These are phyloP conservation scores for Fragilaria radians DNA, from an alignment of 108 stramenopile species.

Conservation along the genomic window DNA sequence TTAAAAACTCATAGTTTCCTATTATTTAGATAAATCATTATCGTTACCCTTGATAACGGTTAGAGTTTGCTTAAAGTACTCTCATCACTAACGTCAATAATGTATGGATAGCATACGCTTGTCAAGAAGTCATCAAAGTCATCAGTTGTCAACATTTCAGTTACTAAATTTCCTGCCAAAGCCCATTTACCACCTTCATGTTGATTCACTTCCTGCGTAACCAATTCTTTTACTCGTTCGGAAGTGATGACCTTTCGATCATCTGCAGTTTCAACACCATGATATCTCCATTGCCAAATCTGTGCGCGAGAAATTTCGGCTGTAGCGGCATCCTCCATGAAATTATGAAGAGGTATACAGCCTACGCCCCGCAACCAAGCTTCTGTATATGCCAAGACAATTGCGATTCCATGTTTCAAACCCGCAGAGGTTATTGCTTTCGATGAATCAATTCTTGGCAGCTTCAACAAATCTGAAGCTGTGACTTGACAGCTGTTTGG, in stretches of 20 bases:
- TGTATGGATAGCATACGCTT: conserved; percentile 79
- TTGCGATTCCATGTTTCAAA: conserved; percentile 68
- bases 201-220: conserved; percentile 51
- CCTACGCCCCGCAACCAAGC: conserved; percentile 91
- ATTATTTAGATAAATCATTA: no score
- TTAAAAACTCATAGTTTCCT: no score
- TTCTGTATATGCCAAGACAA: conserved; percentile 88
- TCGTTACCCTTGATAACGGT: no score
- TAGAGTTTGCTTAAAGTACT: no score
- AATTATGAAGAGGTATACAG: conserved; percentile 86
- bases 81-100: no score
- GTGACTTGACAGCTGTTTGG: conserved; percentile 56
- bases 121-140: conserved; percentile 83
- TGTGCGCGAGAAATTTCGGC: conserved; percentile 93
- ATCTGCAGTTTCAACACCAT: conserved; percentile 67
- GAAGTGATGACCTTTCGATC: conserved; percentile 54
- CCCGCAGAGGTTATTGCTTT: conserved; percentile 70
- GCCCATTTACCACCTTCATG: conserved; percentile 63
- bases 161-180: conserved; percentile 76
- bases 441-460: conserved; percentile 51
- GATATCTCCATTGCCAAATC: conserved; percentile 83
- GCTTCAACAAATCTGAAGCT: conserved; percentile 56
- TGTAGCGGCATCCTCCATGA: conserved; percentile 96
- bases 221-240: conserved; percentile 49
- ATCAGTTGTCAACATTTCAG: conserved; percentile 72